Conservation (phyloP, 805 yeast species). For the Pichia sporocuriosa region DNA sequence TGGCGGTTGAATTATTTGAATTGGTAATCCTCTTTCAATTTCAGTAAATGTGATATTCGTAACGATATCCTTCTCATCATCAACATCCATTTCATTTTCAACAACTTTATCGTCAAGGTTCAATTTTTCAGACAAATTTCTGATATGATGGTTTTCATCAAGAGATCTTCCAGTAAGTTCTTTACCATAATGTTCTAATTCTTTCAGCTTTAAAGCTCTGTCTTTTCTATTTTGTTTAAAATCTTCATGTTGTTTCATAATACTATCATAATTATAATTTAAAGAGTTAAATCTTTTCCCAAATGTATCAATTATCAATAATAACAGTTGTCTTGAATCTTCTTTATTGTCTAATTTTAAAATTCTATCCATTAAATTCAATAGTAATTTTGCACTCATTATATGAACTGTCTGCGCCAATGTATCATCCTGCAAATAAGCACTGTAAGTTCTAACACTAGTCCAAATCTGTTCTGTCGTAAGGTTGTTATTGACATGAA, state of each 20-base stretch:
- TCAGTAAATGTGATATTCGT: constrained; percentile 36
- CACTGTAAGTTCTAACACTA: constrained; percentile 77
- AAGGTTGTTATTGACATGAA: constrained; percentile 82
- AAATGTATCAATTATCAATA: constrained; percentile 83
- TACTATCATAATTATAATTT: constrained; percentile 62
- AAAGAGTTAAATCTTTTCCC: constrained; percentile 73
- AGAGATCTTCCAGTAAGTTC: constrained; percentile 24
- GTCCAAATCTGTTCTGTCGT: constrained; percentile 80
- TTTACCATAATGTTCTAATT: constrained; percentile 35
- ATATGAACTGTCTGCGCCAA: constrained; percentile 87
- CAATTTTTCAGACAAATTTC: constrained; percentile 9
- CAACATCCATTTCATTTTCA: constrained; percentile 15
- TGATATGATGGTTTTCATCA: constrained; percentile 9
- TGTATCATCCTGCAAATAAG: constrained; percentile 70
- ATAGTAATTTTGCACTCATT: constrained; percentile 86
- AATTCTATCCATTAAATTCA: constrained; percentile 85
- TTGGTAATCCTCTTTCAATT: constrained; percentile 47
- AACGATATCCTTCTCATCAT: constrained; percentile 7
- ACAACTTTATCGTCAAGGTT: constrained; percentile 2
- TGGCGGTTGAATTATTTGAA: constrained; percentile 45
- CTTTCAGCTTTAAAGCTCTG: constrained; percentile 36
- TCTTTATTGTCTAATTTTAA: constrained; percentile 72
- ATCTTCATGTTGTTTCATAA: constrained; percentile 53
- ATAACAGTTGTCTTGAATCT: constrained; percentile 77
- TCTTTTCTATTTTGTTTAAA: constrained; percentile 40